Base-by-base conservation (phyloP, 345 rosid genomes). In the Gossypium rotundifolium region DNA sequence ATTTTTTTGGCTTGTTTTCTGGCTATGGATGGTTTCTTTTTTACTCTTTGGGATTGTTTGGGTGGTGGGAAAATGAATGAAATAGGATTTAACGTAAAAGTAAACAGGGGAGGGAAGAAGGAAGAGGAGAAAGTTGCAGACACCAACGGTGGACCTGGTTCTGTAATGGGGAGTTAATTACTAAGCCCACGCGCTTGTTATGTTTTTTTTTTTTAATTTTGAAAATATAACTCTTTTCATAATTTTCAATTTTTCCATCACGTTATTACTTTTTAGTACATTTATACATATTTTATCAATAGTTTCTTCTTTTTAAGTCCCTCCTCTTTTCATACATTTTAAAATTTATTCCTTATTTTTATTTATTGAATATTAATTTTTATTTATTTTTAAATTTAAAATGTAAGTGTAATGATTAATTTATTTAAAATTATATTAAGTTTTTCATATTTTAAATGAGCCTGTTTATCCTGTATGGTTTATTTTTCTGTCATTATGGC, bases 401-500 rank as follows among this genome's bases (percentile, higher is more conserved):
- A 33, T 33, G 0, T 33, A 33, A 33, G 1, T 5, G 1, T 7
- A 33, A 33, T 33, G 40, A 33, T 33, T 33, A 33, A 33, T 33
- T 1, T 0, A 2, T 0, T 33, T 33, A 33, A 33, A 33, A 33
- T 33, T 33, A 33, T 33, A 1, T 33, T 33, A 33, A 1, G 0
- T 5, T 33, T 5, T 33, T 33, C 1, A 33, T 33, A 5, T 33
- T 33, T 33, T 33, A 33, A 33, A 33, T 0, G 7, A 33, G 1
- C 0, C 0, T 33, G 0, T 33, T 33, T 5, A 33, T 33, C 7
- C 7, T 5, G 0, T 1, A 5, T 1, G 40, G 0, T 33, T 33
- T 33, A 5, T 0, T 33, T 33, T 33, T 1, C 7, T 33, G 40
- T 33, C 7, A 33, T 33, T 1, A 33, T 5, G 40, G 7, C 7